A percentile compares a stretch with the other conserved stretches of the same genome.
Evolutionary conservation across 1,284 basidiomycete genomes (phyloP).

Genomic region (Moesziomyces aphidis): DNA sequence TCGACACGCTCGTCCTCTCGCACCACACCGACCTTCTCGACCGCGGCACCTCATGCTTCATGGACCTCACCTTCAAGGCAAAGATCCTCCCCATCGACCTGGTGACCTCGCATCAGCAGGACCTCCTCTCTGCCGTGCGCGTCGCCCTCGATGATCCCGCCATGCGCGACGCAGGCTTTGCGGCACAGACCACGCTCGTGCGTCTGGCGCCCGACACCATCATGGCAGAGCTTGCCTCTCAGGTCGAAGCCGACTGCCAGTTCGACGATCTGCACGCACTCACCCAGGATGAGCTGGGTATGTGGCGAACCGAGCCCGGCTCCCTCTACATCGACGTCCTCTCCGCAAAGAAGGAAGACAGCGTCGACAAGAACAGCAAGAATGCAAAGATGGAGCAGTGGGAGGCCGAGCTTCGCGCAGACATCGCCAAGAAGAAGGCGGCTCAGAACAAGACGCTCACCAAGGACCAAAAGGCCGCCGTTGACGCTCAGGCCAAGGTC

Average conservation of each 20-base stretch:
- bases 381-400: constrained; percentile 62
- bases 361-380: constrained; percentile 50
- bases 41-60: constrained; percentile 52
- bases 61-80: constrained; percentile 61
- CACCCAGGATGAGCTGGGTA: constrained; percentile 58
- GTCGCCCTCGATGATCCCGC: constrained; percentile 33
- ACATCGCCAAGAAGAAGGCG: constrained; percentile 65
- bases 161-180: constrained; percentile 53
- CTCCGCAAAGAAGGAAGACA: constrained; percentile 40
- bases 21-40: constrained; percentile 58
- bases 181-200: constrained; percentile 56
- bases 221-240: constrained; percentile 49
- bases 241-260: constrained; percentile 47
- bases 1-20: constrained; percentile 60
- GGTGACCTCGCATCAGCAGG: constrained; percentile 48
- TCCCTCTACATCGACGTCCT: constrained; percentile 62
- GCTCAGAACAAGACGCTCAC: constrained; percentile 58
- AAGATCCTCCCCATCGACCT: constrained; percentile 55
- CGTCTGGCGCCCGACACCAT: constrained; percentile 57
- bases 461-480: constrained; percentile 58
- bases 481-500: constrained; percentile 60
- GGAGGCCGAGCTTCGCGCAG: constrained; percentile 65
- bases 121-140: constrained; percentile 42
- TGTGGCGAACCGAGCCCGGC: constrained; percentile 60
- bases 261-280: constrained; percentile 47